Evolutionary conservation across 768 basidiomycete species (phyloP), one percentile per base, ranked within the genome.

Genomic region (Strobilomyces confusus): DNA sequence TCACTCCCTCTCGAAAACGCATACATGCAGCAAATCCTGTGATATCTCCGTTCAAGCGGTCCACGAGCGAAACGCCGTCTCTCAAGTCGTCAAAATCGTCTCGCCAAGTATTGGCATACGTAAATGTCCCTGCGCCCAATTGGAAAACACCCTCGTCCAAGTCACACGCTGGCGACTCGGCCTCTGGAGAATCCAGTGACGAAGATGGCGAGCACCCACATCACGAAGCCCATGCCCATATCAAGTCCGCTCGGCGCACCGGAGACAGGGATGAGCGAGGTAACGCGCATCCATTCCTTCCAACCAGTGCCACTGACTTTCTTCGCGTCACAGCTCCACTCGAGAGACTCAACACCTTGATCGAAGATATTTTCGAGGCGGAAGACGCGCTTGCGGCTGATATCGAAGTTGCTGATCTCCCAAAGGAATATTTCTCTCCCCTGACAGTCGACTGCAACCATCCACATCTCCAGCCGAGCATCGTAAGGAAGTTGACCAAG

Each of bases 301-400:
- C 3, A 9, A 29, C 20, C 23, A 4, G 9, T 1, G 2, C n/a
- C 48, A 22, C 48, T 49, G 51, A 58, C 54, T 33, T 37, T 15
- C 5, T 36, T 8, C 20, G 47, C 20, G 41, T 53, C 25, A 22
- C 32, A 86, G 87, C 70, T 2, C 86, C 88, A 0, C 68, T 89
- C 5, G 87, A 94, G 62, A 95, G 89, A 66, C 75, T 98, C 11
- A 75, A 74, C 0, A 81, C 83, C 3, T 71, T 92, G 17, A 73
- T 95, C 1, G 90, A 93, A 58, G 92, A 95, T 49, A 79, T 97
- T 15, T 89, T 95, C 51, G 86, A 89, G 57, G 84, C 88, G 0
- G 85, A 90, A 60, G 93, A 94, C 63, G 67, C 77, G 0, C 72
- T 92, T 15, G 78, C 85, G 3, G 72, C 81, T 0, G 85, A 87